These are phyloP conservation scores for Saccharomycopsis crataegensis DNA, from an alignment of 1,139 yeast species.

Conservation along the genomic window DNA sequence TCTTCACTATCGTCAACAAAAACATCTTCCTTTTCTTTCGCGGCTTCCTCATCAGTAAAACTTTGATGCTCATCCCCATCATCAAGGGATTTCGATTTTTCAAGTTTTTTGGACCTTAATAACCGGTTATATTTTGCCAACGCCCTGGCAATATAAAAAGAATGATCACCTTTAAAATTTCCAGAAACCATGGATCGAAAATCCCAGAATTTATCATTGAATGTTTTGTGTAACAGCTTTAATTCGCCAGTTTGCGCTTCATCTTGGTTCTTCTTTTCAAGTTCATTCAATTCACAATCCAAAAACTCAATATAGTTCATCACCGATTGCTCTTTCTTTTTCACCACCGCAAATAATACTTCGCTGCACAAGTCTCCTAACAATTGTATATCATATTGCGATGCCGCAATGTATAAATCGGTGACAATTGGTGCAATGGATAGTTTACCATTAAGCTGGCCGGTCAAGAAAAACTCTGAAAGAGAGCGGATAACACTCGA, in stretches of 20 bases:
- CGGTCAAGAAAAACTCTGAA: conserved; percentile 67
- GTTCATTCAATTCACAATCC: conserved; percentile 19
- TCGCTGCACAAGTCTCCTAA: conserved; percentile 63
- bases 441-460: conserved; percentile 70
- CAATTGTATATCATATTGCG: conserved; percentile 58
- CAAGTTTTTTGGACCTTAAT: not conserved
- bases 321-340: conserved; percentile 51
- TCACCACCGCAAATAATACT: conserved; percentile 59
- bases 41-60: not conserved
- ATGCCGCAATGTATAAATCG: conserved; percentile 55
- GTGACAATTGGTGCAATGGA: conserved; percentile 36
- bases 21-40: conserved; percentile 1
- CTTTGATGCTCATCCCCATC: not conserved
- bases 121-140: no score
- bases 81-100: not conserved
- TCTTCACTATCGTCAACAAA: conserved; percentile 20
- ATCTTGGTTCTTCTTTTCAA: not conserved
- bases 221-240: conserved; percentile 1
- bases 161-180: conserved; percentile 1
- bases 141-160: not conserved
- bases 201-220: not conserved
- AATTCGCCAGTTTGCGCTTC: conserved; percentile 2
- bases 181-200: conserved; percentile 5
- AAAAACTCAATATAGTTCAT: conserved; percentile 32
- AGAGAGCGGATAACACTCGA: conserved; percentile 56